Conservation (phyloP, 2,329 filamentous ascomycete species). For the Orbilia blumenaviensis region DNA sequence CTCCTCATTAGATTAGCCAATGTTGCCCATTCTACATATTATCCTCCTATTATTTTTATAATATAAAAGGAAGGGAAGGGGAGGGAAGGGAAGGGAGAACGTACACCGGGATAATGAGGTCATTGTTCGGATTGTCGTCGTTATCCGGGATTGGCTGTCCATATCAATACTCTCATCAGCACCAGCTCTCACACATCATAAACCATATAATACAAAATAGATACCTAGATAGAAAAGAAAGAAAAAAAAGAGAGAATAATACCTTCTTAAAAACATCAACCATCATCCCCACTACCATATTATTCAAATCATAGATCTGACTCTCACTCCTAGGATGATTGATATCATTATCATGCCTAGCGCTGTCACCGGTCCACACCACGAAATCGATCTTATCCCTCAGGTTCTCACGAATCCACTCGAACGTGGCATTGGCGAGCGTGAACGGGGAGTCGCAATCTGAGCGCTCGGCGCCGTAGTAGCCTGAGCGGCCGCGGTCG, state of each 20-base stretch:
- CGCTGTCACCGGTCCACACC: constrained; percentile 90
- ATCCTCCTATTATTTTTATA: background rate
- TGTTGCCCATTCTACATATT: too few species aligned
- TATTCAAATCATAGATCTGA: constrained; percentile 82
- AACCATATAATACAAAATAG: background rate
- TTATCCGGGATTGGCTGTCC: constrained; percentile 55
- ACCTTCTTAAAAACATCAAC: constrained; percentile 73
- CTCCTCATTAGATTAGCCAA: background rate
- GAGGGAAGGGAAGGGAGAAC: too few species aligned
- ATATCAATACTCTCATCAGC: constrained; percentile 40
- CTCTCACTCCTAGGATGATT: constrained; percentile 75
- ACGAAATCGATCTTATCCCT: constrained; percentile 86
- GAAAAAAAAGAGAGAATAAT: background rate
- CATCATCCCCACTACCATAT: constrained; percentile 78
- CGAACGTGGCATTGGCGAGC: constrained; percentile 86
- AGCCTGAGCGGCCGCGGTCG: constrained; percentile 77
- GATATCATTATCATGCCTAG: constrained; percentile 88
- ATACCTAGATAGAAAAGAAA: background rate
- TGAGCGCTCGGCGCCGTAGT: constrained; percentile 83
- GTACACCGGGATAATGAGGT: constrained; percentile 71
- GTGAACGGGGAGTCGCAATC: constrained; percentile 86
- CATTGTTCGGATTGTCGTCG: constrained; percentile 66
- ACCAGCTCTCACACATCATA: background rate
- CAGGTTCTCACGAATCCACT: constrained; percentile 83
- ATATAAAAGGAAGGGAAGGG: background rate